Conservation (phyloP, 495 filamentous ascomycete species). For the Penicillium chermesinum region DNA sequence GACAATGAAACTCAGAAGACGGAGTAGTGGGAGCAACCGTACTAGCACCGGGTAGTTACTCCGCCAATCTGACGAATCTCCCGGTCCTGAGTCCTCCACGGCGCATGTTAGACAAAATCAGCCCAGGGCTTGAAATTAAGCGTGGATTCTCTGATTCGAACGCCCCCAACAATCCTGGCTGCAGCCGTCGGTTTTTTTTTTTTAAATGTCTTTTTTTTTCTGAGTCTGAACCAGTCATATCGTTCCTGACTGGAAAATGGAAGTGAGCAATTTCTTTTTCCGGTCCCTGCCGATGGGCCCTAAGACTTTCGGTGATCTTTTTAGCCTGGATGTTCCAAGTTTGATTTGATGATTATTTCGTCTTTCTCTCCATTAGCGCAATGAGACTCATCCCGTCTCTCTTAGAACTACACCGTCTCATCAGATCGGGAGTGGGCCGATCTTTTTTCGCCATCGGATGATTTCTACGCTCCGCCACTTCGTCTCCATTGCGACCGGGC, state of each 20-base stretch:
- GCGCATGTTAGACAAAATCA: constrained; percentile 5
- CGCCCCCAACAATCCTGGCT: constrained; percentile 5
- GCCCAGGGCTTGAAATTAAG: background rate
- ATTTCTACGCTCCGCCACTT: constrained; percentile 2
- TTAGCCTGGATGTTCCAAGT: too few relatives aligned
- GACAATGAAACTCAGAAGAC: constrained; percentile 9
- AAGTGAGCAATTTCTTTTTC: background rate
- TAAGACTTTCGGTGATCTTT: too few relatives aligned
- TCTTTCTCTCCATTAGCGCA: background rate
- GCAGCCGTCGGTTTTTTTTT: constrained; percentile 8
- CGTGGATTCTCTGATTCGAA: constrained; percentile 1
- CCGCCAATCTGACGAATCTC: background rate
- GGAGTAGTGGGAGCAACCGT: too few relatives aligned
- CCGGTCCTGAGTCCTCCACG: background rate
- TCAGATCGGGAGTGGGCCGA: constrained; percentile 19
- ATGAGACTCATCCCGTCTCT: too few relatives aligned
- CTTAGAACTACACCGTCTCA: constrained; percentile 1
- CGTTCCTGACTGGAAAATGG: constrained; percentile 3
- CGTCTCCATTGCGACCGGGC: background rate
- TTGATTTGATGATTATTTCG: too few relatives aligned
- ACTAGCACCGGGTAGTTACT: too few relatives aligned
- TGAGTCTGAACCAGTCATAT: constrained; percentile 19
- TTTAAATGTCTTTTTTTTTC: background rate
- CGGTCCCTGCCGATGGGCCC: too few relatives aligned
- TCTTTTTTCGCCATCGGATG: constrained; percentile 10